Percentiles rank a stretch among this genome's conserved stretches.
phyloP scores from a whole-genome alignment of 345 rosid genomes.

The Sapria himalayana region DNA sequence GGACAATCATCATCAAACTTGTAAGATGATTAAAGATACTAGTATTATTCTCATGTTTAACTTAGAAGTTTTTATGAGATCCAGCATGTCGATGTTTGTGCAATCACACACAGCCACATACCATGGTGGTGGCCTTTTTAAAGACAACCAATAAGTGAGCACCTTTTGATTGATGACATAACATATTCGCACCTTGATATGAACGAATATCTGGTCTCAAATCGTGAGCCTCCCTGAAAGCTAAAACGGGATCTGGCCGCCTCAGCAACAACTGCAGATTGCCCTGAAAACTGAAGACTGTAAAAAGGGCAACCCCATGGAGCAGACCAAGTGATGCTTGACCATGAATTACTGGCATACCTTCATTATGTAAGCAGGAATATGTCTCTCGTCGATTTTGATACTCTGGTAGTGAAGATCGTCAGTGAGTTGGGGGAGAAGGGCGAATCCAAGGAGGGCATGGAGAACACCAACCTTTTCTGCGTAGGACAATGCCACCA shows the following conservation, averaged over 20 bases:
- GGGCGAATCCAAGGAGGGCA: slow-evolving; percentile 1
- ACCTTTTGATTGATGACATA: no score
- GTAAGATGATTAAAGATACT: no score
- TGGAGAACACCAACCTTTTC: slow-evolving; percentile 91
- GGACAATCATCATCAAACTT: no score
- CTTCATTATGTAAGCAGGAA: slow-evolving; percentile 89
- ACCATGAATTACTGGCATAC: slow-evolving; percentile 16
- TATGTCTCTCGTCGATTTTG: slow-evolving; percentile 78
- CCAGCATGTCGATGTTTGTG: no score
- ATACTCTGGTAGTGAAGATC: slow-evolving; percentile 40
- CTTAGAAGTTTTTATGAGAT: no score
- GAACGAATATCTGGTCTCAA: slow-evolving; percentile 94
- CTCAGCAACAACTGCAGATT: slow-evolving; percentile 57
- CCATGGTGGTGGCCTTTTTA: no score
- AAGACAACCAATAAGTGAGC: no score
- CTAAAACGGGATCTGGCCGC: slow-evolving; percentile 73
- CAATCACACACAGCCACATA: no score
- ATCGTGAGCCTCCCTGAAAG: slow-evolving; percentile 89
- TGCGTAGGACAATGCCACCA: slow-evolving; percentile 67
- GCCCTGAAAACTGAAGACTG: slow-evolving; percentile 27
- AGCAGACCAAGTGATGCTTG: not conserved
- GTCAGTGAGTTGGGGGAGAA: slow-evolving; percentile 10
- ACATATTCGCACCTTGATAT: slow-evolving; percentile 75
- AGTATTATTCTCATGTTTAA: no score
- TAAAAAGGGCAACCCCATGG: not conserved